Evolutionary conservation across 192 early-diverging fungal species (phyloP).

Genomic region (Phlyctochytrium bullatum): DNA sequence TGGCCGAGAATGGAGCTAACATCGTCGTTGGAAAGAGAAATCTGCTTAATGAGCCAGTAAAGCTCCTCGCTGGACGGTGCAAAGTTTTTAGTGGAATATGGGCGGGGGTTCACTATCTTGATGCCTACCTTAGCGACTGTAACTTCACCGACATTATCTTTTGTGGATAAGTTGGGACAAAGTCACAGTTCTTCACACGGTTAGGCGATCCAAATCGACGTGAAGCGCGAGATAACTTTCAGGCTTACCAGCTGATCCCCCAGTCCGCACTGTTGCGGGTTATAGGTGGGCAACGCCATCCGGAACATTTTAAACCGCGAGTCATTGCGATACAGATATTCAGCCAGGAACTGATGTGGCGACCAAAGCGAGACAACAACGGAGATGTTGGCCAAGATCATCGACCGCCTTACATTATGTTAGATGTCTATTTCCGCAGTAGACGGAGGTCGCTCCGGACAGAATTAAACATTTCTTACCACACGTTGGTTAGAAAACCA

Average conservation of each 20-base stretch:
- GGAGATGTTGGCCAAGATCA: background rate
- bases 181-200: conserved; percentile 3
- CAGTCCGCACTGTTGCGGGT: background rate
- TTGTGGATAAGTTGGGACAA: background rate
- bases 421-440: too few species aligned
- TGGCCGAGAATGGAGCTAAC: background rate
- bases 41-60: background rate
- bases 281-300: background rate
- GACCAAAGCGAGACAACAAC: background rate
- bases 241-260: background rate
- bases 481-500: background rate
- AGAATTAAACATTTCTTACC: too few species aligned
- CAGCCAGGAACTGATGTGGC: background rate
- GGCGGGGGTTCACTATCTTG: too few species aligned
- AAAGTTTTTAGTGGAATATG: background rate
- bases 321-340: background rate
- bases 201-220: too few species aligned
- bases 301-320: background rate
- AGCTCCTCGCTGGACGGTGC: background rate
- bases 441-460: too few species aligned
- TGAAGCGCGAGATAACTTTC: too few species aligned
- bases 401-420: too few species aligned
- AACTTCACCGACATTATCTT: background rate
- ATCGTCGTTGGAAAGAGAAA: background rate
- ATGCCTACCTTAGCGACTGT: background rate